These are phyloP conservation scores for Aureobasidium uvarum DNA, from an alignment of 2,329 filamentous ascomycete genomes.

Conservation along the genomic window DNA sequence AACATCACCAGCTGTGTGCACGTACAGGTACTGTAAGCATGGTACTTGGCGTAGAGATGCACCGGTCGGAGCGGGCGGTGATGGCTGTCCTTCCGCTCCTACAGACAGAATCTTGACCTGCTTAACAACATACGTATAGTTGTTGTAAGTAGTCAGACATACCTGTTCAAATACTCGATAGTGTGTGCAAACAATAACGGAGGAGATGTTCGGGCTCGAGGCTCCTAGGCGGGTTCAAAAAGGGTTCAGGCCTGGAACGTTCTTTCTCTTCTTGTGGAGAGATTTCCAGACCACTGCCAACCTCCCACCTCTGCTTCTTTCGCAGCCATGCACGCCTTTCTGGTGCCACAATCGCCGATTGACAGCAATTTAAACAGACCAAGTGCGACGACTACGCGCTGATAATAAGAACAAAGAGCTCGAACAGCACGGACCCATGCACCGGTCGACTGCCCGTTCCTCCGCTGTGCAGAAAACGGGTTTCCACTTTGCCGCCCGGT, in stretches of 20 bases:
- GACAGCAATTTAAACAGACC: neutral
- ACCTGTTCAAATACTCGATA: neutral
- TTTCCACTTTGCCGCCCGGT: neutral
- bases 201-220: neutral
- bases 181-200: neutral
- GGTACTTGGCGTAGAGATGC: neutral
- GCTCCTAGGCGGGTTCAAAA: too few relatives aligned
- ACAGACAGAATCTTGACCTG: too few relatives aligned
- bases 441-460: neutral
- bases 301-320: neutral
- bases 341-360: neutral
- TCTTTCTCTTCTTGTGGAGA: neutral
- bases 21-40: neutral
- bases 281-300: neutral
- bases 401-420: neutral
- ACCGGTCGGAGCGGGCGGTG: neutral
- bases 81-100: neutral
- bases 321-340: neutral
- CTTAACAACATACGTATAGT: neutral
- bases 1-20: too few relatives aligned
- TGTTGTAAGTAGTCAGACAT: neutral
- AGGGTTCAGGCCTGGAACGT: conserved; percentile 12
- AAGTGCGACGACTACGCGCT: too few relatives aligned
- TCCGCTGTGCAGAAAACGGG: conserved; percentile 2
- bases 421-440: neutral